Evolutionary conservation across 73 alveolate species (phyloP), one percentile per base, ranked within the genome.

Genomic region (Tetrahymena thermophila): DNA sequence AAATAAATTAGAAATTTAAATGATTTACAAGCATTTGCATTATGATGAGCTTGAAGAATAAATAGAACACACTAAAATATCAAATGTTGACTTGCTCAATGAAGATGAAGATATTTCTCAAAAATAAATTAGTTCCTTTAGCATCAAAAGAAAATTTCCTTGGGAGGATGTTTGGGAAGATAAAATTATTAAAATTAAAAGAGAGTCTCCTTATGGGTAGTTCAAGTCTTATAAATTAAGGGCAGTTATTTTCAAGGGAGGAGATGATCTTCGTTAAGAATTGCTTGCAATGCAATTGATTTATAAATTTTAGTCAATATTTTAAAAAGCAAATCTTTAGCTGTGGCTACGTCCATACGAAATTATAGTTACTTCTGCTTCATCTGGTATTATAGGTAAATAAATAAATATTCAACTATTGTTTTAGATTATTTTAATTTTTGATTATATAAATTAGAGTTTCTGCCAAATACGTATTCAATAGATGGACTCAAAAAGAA

Each of bases 231-330:
- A 97, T 95, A 98, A 98, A 96, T 94, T 98, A 17, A 96, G 98
- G 56, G 97, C 96, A 35, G 96, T 98, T 84, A 96, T 98, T 57
- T 97, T 98, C 3, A 98, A 98, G 95, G 97, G 99, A 58, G 98
- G 99, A 10, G 99, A 98, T 95, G 99, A 98, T 96, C 96, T 98
- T 34, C 94, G 99, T 71, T 98, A 98, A 95, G 99, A 98, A 96
- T 96, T 96, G 85, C 97, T 98, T 38, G 99, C 99, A 17, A 98
- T 98, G 94, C 97, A 98, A 96, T 94, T 98, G 93, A 97, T 98
- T 93, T 97, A 95, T 93, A 97, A 96, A 94, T 96, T 98, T 94
- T 95, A 97, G 57, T 96, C 93, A 85, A 98, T 98, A 94, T 98
- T 96, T 83, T 94, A 96, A 96, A 94, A 97, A 42, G 98, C 97